Percentiles rank a stretch among this genome's conserved stretches.
phyloP scores from a whole-genome alignment of 2,329 filamentous ascomycete species.

The Colletotrichum aenigma region DNA sequence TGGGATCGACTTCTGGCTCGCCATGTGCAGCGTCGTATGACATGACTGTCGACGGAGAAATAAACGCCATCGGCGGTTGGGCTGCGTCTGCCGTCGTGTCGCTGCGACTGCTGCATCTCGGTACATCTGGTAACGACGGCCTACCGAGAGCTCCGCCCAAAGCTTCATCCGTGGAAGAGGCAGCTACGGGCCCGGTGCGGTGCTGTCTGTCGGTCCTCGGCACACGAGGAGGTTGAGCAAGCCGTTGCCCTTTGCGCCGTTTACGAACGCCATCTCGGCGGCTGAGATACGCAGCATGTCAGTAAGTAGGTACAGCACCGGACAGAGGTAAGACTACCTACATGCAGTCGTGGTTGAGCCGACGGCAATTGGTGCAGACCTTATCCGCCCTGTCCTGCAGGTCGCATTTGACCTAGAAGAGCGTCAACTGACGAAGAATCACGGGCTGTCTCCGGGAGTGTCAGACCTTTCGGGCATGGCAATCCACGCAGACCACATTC shows the following conservation, averaged over 20 bases:
- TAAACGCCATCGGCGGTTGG: background rate
- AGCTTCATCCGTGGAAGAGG: background rate
- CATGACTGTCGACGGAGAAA: background rate
- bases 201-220: background rate
- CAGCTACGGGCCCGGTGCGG: background rate
- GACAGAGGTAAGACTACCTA: background rate
- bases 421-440: background rate
- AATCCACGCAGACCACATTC: background rate
- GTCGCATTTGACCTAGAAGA: background rate
- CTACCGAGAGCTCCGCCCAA: background rate
- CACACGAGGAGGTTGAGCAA: background rate
- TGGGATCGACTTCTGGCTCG: background rate
- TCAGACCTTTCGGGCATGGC: background rate
- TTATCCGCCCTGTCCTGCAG: background rate
- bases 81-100: background rate
- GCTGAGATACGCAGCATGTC: background rate
- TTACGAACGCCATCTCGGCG: background rate
- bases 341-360: background rate
- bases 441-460: background rate
- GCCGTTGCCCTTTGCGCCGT: background rate
- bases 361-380: background rate
- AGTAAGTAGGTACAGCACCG: background rate
- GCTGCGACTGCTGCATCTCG: background rate
- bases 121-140: background rate
- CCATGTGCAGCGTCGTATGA: background rate